Base-by-base conservation (phyloP, 129 eudicot genomes). In the Pittosporum tobira region DNA sequence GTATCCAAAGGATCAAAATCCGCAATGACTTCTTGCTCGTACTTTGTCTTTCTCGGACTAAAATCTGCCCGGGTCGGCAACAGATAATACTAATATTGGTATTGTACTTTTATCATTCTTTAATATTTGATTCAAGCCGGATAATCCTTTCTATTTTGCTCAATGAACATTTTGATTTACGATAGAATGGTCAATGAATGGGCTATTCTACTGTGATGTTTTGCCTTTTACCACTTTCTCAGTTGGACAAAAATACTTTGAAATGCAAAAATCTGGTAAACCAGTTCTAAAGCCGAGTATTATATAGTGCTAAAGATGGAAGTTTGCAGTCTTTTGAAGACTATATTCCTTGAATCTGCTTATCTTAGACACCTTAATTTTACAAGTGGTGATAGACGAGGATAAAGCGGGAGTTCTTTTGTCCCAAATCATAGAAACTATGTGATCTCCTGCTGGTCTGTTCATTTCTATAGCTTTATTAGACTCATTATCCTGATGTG, bases 1-100 rank as follows among this genome's bases (percentile, higher is more conserved):
- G 37, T 80, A 82, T 66, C 84, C 94, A 22, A 64, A 65, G 34
- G 73, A 71, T 43, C 63, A 51, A 23, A 67, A 71, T 43, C 53
- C 68, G 11, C 75, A 72, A 57, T 50, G 63, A 71, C 52, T 57
- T 13, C 24, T 75, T 25, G 57, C 63, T 61, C 51, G 54, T 70
- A 51, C 40, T 65, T 66, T 73, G 67, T 64, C 59, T 47, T 36
- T 57, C n/a, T 54, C 55, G 57, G 19, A 47, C 44, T 54, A 50
- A 65, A 71, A 56, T 65, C 27, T 63, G 61, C 34, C 47, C 29
- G 29, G 53, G 15, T 34, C 27, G 69, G 61, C 80, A 55, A 40
- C 58, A 58, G 50, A 64, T 18, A 59, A 46, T 28, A 51, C 47
- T n/a, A 29, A 29, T 56, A 50, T 27, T 72, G 51, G 18, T 23